Base-by-base conservation (phyloP, 345 rosid genomes). In the Eucalyptus virginea region DNA sequence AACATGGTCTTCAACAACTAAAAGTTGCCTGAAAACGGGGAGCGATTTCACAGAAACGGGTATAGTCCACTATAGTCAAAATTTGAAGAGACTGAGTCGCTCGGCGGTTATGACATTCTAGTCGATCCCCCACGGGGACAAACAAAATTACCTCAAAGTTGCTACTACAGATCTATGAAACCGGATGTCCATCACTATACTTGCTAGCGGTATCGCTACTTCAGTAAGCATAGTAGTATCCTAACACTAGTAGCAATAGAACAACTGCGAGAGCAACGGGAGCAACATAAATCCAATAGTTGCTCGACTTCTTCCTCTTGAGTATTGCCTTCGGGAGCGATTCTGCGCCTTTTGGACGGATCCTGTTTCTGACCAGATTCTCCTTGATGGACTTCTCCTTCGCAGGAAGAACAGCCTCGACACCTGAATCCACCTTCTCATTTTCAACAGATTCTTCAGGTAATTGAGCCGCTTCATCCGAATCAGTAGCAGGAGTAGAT, bases 271-370 rank as follows among this genome's bases (percentile, higher is more conserved):
- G 47, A 77, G 83, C 83, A 77, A 77, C 16, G 9, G 85, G 85
- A 77, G 85, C 85, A 23, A 77, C 85, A 23, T 77, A 96, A 52
- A 92, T 42, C 99, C 95, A 96, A 92, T 97, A 93, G 91, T 96
- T 96, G 19, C 91, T 92, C 8, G 96, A 87, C 94, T 94, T 96
- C 91, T 94, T 97, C 90, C 95, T 94, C 95, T 94, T 96, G 91
- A 94, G 89, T 87, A 96, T 94, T 54, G 95, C 96, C 91, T 94
- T 97, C 4, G 99, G 98, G 87, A 94, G 91, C 1, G 95, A 89
- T 52, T 96, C 98, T 21, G 91, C 51, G 42, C 94, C 98, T 89
- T 93, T 95, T 23, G 92, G 47, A 88, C 97, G 94, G 91, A 90
- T 49, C 94, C 96, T 93, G 44, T 34, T 47, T 86, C 87, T 80